Conservation (phyloP, 441 rosid genomes). For the Gossypium trilobum region DNA sequence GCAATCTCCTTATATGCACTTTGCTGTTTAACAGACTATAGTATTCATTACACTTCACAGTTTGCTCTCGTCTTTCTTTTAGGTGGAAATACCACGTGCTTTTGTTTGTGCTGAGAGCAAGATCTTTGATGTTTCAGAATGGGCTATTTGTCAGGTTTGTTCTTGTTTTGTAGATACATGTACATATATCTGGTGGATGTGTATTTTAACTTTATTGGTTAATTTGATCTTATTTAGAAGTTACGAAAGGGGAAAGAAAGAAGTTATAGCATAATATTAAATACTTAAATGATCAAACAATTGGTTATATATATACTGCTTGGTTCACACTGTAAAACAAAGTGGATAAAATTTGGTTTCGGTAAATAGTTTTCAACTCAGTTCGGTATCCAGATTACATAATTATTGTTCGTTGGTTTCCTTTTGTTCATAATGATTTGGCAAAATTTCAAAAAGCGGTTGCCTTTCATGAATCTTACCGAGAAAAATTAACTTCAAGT, state of each 20-base stretch:
- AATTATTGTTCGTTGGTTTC: too few species aligned
- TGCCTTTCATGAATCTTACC: too few species aligned
- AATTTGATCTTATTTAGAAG: background rate
- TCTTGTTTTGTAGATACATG: background rate
- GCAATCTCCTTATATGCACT: background rate
- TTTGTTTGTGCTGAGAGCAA: slow-evolving; percentile 99
- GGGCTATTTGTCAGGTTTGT: slow-evolving; percentile 93
- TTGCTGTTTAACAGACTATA: background rate
- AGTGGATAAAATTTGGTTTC: too few species aligned
- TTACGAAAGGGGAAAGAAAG: background rate
- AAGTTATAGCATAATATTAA: background rate
- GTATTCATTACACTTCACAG: slow-evolving; percentile 15
- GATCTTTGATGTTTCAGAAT: slow-evolving; percentile 94
- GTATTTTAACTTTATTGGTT: background rate
- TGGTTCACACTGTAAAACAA: too few species aligned
- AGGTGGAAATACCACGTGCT: slow-evolving; percentile 97
- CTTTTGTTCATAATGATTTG: too few species aligned
- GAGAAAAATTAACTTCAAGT: too few species aligned
- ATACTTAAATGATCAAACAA: background rate
- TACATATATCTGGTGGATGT: background rate
- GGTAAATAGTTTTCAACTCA: too few species aligned
- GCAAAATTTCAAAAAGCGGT: too few species aligned
- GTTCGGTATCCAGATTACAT: too few species aligned
- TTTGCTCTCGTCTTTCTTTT: slow-evolving; percentile 17
- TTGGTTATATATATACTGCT: too few species aligned